These are phyloP conservation scores for Trametopsis cervina DNA, from an alignment of 768 basidiomycete genomes.

Conservation along the genomic window DNA sequence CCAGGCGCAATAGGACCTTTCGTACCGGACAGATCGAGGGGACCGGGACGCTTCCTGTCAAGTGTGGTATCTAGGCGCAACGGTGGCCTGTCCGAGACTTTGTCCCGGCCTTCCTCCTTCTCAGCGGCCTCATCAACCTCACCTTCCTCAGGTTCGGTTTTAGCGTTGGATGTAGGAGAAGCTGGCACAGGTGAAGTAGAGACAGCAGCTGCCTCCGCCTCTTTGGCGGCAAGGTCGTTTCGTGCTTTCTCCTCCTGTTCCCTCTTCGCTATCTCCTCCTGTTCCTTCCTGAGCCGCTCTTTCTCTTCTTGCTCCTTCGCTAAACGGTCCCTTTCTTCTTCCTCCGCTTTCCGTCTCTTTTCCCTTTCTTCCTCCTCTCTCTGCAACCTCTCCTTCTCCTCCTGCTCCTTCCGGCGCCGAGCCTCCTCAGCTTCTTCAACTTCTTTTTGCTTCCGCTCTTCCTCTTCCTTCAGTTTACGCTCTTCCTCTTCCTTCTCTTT, in stretches of 20 bases:
- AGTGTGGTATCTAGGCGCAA: conserved; percentile 63
- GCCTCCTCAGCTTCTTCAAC: conserved; percentile 25
- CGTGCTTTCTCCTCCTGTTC: conserved; percentile 28
- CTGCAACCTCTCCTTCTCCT: conserved; percentile 42
- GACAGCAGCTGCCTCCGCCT: conserved; percentile 21
- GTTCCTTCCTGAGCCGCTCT: conserved; percentile 32
- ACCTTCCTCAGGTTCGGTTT: conserved; percentile 36
- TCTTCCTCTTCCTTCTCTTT: conserved; percentile 33
- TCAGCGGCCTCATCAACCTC: conserved; percentile 33
- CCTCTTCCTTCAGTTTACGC: conserved; percentile 31
- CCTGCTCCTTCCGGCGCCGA: conserved; percentile 22
- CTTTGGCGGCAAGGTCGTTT: conserved; percentile 21
- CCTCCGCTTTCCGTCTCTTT: conserved; percentile 14
- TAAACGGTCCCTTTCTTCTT: conserved; percentile 27
- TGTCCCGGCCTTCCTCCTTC: conserved; percentile 36
- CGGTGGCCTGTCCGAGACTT: conserved; percentile 39
- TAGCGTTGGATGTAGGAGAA: conserved; percentile 18
- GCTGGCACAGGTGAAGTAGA: conserved; percentile 11
- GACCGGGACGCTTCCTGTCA: conserved; percentile 55
- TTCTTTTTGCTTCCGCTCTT: conserved; percentile 28
- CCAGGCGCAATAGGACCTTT: conserved; percentile 36
- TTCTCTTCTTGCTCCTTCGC: conserved; percentile 55
- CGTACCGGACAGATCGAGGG: conserved; percentile 59
- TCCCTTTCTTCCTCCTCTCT: conserved; percentile 30
- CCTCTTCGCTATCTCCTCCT: conserved; percentile 25